Evolutionary conservation across 495 filamentous ascomycete genomes (phyloP).

Genomic region (Penicillium diatomitis): DNA sequence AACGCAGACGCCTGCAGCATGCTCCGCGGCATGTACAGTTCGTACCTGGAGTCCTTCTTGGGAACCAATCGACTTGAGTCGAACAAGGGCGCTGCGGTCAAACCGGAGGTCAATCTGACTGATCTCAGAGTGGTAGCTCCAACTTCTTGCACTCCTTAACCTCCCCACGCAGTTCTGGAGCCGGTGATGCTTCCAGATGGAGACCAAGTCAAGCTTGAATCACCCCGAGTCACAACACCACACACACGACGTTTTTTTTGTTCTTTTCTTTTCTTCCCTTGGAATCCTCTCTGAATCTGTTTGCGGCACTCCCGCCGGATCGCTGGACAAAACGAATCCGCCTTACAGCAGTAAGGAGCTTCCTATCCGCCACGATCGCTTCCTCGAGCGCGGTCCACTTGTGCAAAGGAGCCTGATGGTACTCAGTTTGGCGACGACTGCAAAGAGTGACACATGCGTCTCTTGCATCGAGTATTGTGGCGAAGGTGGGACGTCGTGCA

Average conservation of each 20-base stretch:
- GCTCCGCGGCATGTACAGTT: conserved; percentile 19
- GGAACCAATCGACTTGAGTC: conserved; percentile 6
- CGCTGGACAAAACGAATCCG: too few species aligned
- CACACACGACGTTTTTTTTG: too few species aligned
- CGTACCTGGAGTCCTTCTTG: neutral
- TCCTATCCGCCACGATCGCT: too few species aligned
- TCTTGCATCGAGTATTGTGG: neutral
- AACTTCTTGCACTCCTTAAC: too few species aligned
- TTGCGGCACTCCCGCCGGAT: too few species aligned
- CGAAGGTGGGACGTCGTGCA: neutral
- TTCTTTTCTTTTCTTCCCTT: too few species aligned
- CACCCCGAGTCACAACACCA: too few species aligned
- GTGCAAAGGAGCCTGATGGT: too few species aligned
- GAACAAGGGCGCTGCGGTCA: conserved; percentile 1
- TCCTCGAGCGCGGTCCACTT: too few species aligned
- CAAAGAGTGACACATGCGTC: neutral
- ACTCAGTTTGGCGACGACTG: neutral
- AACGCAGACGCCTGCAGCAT: conserved; percentile 26
- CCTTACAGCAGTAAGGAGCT: too few species aligned
- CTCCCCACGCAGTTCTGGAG: neutral
- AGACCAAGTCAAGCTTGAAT: too few species aligned
- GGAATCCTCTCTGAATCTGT: too few species aligned
- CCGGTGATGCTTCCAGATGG: neutral
- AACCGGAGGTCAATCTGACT: neutral
- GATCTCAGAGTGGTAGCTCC: neutral